Evolutionary conservation across 352 stramenopile species (phyloP), one percentile per base, ranked within the genome.

Genomic region (Globisporangium iwayamae): DNA sequence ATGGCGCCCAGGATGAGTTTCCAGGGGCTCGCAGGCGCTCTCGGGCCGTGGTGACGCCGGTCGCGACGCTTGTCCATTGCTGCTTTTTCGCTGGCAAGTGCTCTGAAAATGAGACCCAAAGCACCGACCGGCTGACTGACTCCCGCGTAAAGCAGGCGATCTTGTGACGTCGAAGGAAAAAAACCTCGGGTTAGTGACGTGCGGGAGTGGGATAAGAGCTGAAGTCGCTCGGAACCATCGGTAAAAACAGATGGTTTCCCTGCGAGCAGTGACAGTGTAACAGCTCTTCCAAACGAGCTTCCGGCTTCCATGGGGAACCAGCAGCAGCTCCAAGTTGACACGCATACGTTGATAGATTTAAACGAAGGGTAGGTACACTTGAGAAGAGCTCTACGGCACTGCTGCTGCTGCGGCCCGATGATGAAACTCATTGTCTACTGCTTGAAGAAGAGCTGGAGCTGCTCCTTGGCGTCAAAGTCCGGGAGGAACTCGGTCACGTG

Each of bases 401-500:
- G 43, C 43, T 48, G 43, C 43, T 48, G 6, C 14, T 48, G 18
- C 25, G 25, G 25, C 18, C 1, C 5, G 18, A 22, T 16, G 20
- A 6, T n/a, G 16, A 20, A 51, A 14, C 48, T 34, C 14, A 6
- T 38, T 18, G 28, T 22, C 16, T 28, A 58, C 59, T 65, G 59
- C 34, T 65, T 65, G 53, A 57, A 69, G 50, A 65, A 65, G 47
- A 60, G 51, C 51, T 65, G 13, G 39, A 69, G 57, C 39, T 62
- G 28, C 41, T 58, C 64, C 32, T 61, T 56, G 8, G 64, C 64
- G 45, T 86, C 72, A 32, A 78, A 78, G 47, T 83, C 79, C 8
- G 73, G 59, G 20, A 69, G 47, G 63, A 72, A 92, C 69, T 90
- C 78, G 5, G 67, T 64, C 61, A 83, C 14, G 10, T 69, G 64